Percentiles rank a stretch among this genome's conserved stretches.
Evolutionary conservation across 2,329 filamentous ascomycete species (phyloP).

Genomic region (Monosporascus sp.): DNA sequence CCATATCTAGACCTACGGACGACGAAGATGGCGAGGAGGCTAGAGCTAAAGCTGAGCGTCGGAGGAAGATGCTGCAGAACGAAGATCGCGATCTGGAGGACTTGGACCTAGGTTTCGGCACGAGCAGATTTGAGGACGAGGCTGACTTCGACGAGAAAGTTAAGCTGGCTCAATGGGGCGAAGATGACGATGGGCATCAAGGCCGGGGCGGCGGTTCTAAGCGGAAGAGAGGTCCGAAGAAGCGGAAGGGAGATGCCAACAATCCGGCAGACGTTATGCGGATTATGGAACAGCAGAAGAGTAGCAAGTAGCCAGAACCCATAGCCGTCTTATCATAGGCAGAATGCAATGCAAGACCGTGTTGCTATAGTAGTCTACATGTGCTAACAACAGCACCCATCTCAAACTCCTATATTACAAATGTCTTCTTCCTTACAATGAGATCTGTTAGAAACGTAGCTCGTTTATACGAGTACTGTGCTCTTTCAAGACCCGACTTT

Average conservation of each 20-base stretch:
- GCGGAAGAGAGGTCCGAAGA: conserved; percentile 67
- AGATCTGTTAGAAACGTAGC: too few relatives aligned
- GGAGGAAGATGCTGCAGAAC: conserved; percentile 67
- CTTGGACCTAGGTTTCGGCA: conserved; percentile 91
- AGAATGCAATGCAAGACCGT: not conserved
- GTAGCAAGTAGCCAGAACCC: conserved; percentile 18
- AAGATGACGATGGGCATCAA: conserved; percentile 41
- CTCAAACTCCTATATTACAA: too few relatives aligned
- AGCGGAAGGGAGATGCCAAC: conserved; percentile 73
- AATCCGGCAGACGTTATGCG: conserved; percentile 74
- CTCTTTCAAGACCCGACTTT: too few relatives aligned
- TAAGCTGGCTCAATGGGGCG: conserved; percentile 63
- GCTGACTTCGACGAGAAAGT: conserved; percentile 70
- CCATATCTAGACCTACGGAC: conserved; percentile 33
- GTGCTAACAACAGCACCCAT: too few relatives aligned
- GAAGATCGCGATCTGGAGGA: conserved; percentile 81
- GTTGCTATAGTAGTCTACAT: too few relatives aligned
- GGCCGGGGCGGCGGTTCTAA: conserved; percentile 44
- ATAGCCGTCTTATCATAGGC: not conserved
- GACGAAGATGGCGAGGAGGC: conserved; percentile 37
- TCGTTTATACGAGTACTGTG: too few relatives aligned
- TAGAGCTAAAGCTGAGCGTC: conserved; percentile 58
- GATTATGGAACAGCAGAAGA: conserved; percentile 61
- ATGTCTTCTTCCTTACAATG: too few relatives aligned
- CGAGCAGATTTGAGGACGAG: conserved; percentile 79